Conservation (phyloP, 2,329 filamentous ascomycete species). For the Cladosporium sp. region DNA sequence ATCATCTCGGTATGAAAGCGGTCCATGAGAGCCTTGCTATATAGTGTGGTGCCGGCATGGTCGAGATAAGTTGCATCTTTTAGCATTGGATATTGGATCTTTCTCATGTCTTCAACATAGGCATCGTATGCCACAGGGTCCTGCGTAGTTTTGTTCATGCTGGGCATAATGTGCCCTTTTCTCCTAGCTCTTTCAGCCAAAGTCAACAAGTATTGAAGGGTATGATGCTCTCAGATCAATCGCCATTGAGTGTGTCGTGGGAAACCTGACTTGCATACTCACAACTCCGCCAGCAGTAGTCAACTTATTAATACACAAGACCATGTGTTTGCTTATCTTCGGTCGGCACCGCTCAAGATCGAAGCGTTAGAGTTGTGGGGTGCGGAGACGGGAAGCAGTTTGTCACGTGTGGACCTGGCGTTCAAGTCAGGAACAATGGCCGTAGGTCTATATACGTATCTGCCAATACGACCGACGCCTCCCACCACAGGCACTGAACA, state of each 20-base stretch:
- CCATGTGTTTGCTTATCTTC: not conserved
- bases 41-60: conserved; percentile 81
- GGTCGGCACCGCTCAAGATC: not conserved
- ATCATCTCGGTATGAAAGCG: conserved; percentile 75
- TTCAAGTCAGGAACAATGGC: too few relatives aligned
- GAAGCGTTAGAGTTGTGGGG: not conserved
- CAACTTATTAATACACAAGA: not conserved
- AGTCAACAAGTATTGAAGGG: not conserved
- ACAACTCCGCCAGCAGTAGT: not conserved
- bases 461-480: too few relatives aligned
- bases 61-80: conserved; percentile 64
- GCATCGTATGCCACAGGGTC: conserved; percentile 28
- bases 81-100: conserved; percentile 44
- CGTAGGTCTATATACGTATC: too few relatives aligned
- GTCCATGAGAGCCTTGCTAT: conserved; percentile 69
- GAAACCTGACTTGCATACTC: not conserved
- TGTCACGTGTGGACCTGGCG: not conserved
- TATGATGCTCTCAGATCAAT: too few relatives aligned
- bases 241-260: not conserved
- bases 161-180: not conserved
- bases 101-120: conserved; percentile 46
- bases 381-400: not conserved
- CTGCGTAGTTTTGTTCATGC: not conserved
- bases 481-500: too few relatives aligned
- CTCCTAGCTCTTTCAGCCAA: not conserved